Evolutionary conservation across 2,329 filamentous ascomycete species (phyloP).

Genomic region (Epicoccum nigrum): DNA sequence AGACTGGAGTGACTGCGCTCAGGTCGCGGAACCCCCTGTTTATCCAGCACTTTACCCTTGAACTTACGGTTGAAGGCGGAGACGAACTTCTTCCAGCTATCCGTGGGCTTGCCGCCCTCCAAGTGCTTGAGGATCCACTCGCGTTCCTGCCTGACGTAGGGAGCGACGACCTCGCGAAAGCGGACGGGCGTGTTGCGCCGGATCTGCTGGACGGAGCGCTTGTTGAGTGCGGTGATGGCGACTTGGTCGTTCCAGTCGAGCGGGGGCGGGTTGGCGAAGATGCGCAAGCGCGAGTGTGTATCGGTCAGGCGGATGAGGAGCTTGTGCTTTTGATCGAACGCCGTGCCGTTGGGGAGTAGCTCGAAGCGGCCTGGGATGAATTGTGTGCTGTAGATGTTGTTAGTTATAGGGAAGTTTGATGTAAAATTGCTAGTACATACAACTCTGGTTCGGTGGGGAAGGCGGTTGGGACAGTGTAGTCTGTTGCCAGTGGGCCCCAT

Average conservation of each 20-base stretch:
- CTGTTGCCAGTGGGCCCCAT: slow-evolving; percentile 28
- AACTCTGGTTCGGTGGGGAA: slow-evolving; percentile 29
- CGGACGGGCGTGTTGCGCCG: slow-evolving; percentile 35
- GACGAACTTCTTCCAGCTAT: slow-evolving; percentile 35
- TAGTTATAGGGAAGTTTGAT: background rate
- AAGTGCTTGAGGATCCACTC: slow-evolving; percentile 33
- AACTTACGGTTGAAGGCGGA: slow-evolving; percentile 33
- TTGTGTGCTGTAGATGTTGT: slow-evolving; percentile 18
- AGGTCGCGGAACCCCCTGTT: slow-evolving; percentile 20
- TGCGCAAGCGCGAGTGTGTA: slow-evolving; percentile 24
- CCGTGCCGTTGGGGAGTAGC: slow-evolving; percentile 26
- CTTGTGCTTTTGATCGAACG: slow-evolving; percentile 36
- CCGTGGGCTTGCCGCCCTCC: slow-evolving; percentile 25
- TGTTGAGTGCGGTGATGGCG: slow-evolving; percentile 36
- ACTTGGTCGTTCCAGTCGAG: slow-evolving; percentile 36
- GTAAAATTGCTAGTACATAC: background rate
- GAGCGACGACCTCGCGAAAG: slow-evolving; percentile 31
- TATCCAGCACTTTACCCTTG: slow-evolving; percentile 17
- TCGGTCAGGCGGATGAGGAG: slow-evolving; percentile 35
- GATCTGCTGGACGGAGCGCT: slow-evolving; percentile 41
- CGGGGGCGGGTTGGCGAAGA: slow-evolving; percentile 37
- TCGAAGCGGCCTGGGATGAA: slow-evolving; percentile 40
- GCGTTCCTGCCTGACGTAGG: slow-evolving; percentile 31
- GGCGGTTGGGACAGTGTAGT: slow-evolving; percentile 15
- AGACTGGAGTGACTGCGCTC: slow-evolving; percentile 28